phyloP scores from a whole-genome alignment of 2,329 filamentous ascomycete species.

The Neurospora sp. region DNA sequence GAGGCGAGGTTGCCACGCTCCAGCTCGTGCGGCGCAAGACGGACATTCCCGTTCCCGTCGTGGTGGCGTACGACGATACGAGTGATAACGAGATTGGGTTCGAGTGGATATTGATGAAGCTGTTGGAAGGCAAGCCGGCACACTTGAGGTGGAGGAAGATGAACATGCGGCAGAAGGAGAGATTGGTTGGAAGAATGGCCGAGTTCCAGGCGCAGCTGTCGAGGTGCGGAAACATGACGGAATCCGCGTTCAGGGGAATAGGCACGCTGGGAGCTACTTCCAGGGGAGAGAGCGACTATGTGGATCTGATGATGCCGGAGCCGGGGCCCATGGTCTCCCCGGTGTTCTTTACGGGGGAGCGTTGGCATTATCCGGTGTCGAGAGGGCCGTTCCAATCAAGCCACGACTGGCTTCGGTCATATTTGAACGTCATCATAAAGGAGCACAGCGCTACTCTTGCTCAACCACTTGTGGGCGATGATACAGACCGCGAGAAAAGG shows the following conservation, averaged over 20 bases:
- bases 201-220: slow-evolving; percentile 22
- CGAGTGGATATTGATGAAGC: slow-evolving; percentile 30
- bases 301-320: not conserved
- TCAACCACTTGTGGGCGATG: slow-evolving; percentile 5
- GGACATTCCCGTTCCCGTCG: slow-evolving; percentile 23
- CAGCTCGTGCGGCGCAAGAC: slow-evolving; percentile 21
- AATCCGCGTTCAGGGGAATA: slow-evolving; percentile 15
- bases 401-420: slow-evolving; percentile 27
- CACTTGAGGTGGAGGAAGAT: slow-evolving; percentile 23
- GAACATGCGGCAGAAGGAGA: slow-evolving; percentile 22
- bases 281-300: not conserved
- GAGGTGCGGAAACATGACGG: slow-evolving; percentile 8
- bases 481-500: slow-evolving; percentile 20
- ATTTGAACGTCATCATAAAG: slow-evolving; percentile 21
- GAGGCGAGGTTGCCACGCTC: slow-evolving; percentile 27
- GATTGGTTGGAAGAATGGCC: slow-evolving; percentile 22
- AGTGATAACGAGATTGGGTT: slow-evolving; percentile 25
- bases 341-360: slow-evolving; percentile 25
- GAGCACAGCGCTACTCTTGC: slow-evolving; percentile 18
- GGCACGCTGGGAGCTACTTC: slow-evolving; percentile 17
- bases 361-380: slow-evolving; percentile 22
- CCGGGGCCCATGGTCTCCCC: slow-evolving; percentile 23
- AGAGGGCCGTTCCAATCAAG: slow-evolving; percentile 28
- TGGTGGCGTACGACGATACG: slow-evolving; percentile 24
- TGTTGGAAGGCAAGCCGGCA: slow-evolving; percentile 18